A percentile compares a stretch with the other conserved stretches of the same genome.
These are phyloP conservation scores for Adansonia rubrostipa DNA, from an alignment of 441 rosid genomes.

Conservation along the genomic window DNA sequence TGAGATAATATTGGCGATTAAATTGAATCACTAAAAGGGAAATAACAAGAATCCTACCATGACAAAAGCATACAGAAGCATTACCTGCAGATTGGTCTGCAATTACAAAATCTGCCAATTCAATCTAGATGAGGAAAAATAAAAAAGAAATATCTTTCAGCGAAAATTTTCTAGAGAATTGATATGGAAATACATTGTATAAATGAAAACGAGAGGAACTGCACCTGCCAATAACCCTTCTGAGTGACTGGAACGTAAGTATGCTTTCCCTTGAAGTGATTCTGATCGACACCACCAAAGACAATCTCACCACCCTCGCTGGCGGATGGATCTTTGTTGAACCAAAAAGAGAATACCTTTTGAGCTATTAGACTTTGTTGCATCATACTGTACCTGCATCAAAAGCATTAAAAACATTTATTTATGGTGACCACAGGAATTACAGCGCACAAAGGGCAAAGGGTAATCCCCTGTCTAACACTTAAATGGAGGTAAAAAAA, in stretches of 20 bases:
- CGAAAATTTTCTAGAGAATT: neutral
- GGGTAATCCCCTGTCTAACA: neutral
- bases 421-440: neutral
- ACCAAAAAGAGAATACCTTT: slow-evolving; percentile 63
- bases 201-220: slow-evolving; percentile 3
- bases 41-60: neutral
- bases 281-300: slow-evolving; percentile 60
- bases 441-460: neutral
- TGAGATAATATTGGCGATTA: neutral
- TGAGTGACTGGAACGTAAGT: slow-evolving; percentile 65
- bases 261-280: slow-evolving; percentile 62
- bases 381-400: slow-evolving; percentile 58
- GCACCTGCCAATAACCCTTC: slow-evolving; percentile 71
- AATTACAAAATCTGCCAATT: slow-evolving; percentile 25
- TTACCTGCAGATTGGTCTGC: slow-evolving; percentile 25
- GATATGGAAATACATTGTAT: neutral
- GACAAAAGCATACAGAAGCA: neutral
- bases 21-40: neutral
- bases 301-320: slow-evolving; percentile 66
- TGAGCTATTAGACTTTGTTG: slow-evolving; percentile 58
- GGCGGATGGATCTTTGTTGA: slow-evolving; percentile 52
- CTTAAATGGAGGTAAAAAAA: neutral
- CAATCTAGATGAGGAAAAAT: slow-evolving; percentile 21
- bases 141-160: slow-evolving; percentile 4
- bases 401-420: neutral